Evolutionary conservation across 1,139 yeast species (phyloP).

Genomic region (Arxiozyma heterogenica): DNA sequence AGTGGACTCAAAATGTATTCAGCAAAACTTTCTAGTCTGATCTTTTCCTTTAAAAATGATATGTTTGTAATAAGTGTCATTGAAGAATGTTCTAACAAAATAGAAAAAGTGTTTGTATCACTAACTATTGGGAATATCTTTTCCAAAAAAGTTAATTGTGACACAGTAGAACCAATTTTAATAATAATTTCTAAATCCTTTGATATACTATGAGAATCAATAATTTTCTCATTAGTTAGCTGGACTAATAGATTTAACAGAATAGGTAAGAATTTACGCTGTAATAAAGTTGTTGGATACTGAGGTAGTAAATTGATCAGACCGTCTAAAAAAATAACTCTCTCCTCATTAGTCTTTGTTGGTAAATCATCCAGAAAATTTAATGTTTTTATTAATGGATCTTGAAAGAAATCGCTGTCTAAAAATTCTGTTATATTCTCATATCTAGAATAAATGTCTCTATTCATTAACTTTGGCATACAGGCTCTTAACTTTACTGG

Average conservation of each 20-base stretch:
- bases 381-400: constrained; percentile 73
- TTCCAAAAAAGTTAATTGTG: constrained; percentile 72
- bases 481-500: constrained; percentile 34
- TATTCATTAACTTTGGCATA: constrained; percentile 36
- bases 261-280: constrained; percentile 68
- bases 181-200: constrained; percentile 50
- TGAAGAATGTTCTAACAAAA: constrained; percentile 42
- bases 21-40: constrained; percentile 36
- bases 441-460: constrained; percentile 29
- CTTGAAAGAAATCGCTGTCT: constrained; percentile 39
- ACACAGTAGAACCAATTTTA: constrained; percentile 55
- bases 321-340: constrained; percentile 58
- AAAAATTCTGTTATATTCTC: constrained; percentile 27
- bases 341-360: constrained; percentile 63
- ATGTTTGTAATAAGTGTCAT: constrained; percentile 49
- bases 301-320: constrained; percentile 49
- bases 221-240: constrained; percentile 22
- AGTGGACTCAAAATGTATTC: constrained; percentile 35
- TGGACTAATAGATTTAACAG: constrained; percentile 39
- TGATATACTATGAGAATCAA: constrained; percentile 44
- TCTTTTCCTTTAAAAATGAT: constrained; percentile 42
- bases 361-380: constrained; percentile 78
- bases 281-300: constrained; percentile 62
- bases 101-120: constrained; percentile 27
- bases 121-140: constrained; percentile 45